Conservation (phyloP, 1,139 yeast species). For the Entelexis sorbosivorans region DNA sequence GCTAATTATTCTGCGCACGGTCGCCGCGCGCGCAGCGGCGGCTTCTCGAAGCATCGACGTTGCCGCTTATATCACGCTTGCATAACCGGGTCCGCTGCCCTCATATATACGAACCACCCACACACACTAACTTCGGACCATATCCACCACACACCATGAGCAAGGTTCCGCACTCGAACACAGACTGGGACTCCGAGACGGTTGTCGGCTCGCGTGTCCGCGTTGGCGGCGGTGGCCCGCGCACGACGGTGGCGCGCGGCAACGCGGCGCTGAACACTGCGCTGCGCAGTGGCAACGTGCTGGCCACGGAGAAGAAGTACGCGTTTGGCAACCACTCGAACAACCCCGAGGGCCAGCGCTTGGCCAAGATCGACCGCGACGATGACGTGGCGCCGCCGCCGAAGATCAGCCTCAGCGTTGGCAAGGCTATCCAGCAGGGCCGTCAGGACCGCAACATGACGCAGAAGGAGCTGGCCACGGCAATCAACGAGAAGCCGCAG, state of each 20-base stretch:
- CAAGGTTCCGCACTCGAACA: conserved; percentile 22
- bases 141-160: conserved; percentile 15
- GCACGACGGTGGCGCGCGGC: conserved; percentile 72
- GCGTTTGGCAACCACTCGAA: conserved; percentile 52
- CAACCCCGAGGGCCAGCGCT: conserved; percentile 83
- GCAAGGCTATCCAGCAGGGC: conserved; percentile 75
- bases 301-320: conserved; percentile 89
- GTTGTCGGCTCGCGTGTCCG: conserved; percentile 81
- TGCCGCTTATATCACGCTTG: conserved; percentile 6
- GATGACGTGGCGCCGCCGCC: conserved; percentile 91
- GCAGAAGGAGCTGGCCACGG: conserved; percentile 93
- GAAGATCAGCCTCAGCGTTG: conserved; percentile 73
- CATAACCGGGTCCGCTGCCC: background rate
- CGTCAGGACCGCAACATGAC: conserved; percentile 83
- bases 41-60: conserved; percentile 6
- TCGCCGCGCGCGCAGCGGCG: background rate
- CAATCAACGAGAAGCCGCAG: conserved; percentile 89
- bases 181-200: conserved; percentile 88
- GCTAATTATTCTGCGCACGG: too few relatives aligned
- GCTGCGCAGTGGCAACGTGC: conserved; percentile 77
- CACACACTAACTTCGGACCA: background rate
- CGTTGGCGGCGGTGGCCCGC: conserved; percentile 81
- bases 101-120: conserved; percentile 2
- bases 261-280: conserved; percentile 80
- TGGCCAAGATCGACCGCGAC: conserved; percentile 84